Base-by-base conservation (phyloP, 257 asterid species). In the Anisodus tanguticus region DNA sequence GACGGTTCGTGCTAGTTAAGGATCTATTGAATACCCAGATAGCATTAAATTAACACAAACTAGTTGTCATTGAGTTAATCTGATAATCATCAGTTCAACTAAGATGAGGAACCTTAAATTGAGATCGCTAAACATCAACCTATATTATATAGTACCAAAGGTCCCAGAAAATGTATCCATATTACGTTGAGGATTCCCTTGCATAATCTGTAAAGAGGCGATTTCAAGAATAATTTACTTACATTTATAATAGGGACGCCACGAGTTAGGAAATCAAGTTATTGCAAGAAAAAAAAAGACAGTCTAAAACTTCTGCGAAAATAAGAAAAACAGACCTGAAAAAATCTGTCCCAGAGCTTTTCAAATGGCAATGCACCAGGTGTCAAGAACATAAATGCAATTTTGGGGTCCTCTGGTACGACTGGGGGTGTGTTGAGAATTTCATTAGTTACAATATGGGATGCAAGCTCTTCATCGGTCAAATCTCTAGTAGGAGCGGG, bases 301-400 rank as follows among this genome's bases (percentile, higher is more conserved):
- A 16, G 85, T 13, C 5, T 26, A 2, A 15, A 76, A 31, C 64
- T 22, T 51, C 81, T 6, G 0, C 47, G 41, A 53, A 31, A 77
- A 53, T 53, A 77, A 66, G 81, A 69, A 49, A 72, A 4, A 64
- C 16, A 79, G 88, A 95, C 99, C 98, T 97, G 97, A 87, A 97
- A 97, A 90, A 97, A 97, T 83, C 87, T 94, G 82, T 97, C 98
- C 99, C 99, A 97, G 54, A 97, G 94, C 94, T 83, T 93, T 94
- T 97, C 99, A 87, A 95, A 95, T 74, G 99, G 99, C 84, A 97
- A 91, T 83, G 99, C 92, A 71, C 99, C 98, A 39, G 99, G 98
- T 59, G 95, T 97, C 89, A 97, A 89, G 86, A 95, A 97, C 84
- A 97, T 80, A 91, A 95, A 97, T n/a, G 99, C 98, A 85, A 97